phyloP scores from a whole-genome alignment of 2,329 filamentous ascomycete species.

The Pseudocercospora vitis region DNA sequence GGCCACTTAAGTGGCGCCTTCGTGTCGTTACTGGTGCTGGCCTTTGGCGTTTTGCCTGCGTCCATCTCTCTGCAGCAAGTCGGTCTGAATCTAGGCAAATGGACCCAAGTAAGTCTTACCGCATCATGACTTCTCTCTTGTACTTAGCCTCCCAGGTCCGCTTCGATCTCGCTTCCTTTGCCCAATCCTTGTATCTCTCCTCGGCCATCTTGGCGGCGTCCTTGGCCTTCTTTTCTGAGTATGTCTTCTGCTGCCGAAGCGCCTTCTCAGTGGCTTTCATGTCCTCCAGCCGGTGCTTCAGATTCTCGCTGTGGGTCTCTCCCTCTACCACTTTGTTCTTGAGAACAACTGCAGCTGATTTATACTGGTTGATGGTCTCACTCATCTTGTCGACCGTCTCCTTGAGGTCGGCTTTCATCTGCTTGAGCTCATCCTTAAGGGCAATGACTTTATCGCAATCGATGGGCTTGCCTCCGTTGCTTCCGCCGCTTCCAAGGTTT shows the following conservation, averaged over 20 bases:
- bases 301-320: not conserved
- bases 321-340: not conserved
- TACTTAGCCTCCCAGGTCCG: not conserved
- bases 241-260: not conserved
- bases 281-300: not conserved
- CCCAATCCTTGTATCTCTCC: not conserved
- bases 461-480: not conserved
- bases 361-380: not conserved
- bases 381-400: not conserved
- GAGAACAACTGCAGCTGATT: not conserved
- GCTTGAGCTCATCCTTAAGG: not conserved
- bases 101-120: not conserved
- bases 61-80: not conserved
- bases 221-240: not conserved
- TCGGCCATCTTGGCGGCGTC: not conserved
- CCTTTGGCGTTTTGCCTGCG: not conserved
- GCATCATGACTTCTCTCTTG: not conserved
- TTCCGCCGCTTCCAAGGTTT: not conserved
- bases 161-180: not conserved
- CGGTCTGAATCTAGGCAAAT: not conserved
- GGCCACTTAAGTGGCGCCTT: not conserved
- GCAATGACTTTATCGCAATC: not conserved
- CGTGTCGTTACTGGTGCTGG: not conserved
- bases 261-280: not conserved
- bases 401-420: not conserved